Base-by-base conservation (phyloP, 202 grass and related monocot species). In the Saccharum hybrid region DNA sequence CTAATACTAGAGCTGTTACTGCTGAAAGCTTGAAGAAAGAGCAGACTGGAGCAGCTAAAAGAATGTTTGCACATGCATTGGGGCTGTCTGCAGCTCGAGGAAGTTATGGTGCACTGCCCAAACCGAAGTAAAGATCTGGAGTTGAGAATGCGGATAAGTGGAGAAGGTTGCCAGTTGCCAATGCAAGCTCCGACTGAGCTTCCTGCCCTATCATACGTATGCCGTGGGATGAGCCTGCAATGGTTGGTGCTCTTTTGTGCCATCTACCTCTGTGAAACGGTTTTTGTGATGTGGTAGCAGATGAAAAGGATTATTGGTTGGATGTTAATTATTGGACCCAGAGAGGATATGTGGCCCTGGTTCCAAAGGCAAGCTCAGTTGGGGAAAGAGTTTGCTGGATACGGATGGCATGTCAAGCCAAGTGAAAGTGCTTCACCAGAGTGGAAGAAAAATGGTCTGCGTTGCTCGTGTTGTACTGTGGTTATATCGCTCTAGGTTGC, bases 61-160 rank as follows among this genome's bases (percentile, higher is more conserved):
- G 91, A 75, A 98, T 98, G 75, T 98, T 98, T 79, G 96, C 93
- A 1, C 82, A 92, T 66, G 96, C 96, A 5, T 69, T 98, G 70
- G 80, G 96, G 23, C 39, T 92, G 40, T 62, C 86, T 63, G 65
- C 79, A 3, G 36, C 28, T 66, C 82, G 85, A 75, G 90, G 86
- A 76, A 88, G 48, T 54, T 43, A 76, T 1, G 69, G 59, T 7
- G 12, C 68, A 9, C 9, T 16, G 2, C 14, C 70, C 2, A 94
- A 81, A 82, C 38, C 66, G 45, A 80, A 82, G 72, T 87, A 54
- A 81, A 52, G 36, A 60, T 54, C 8, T 60, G 12, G 14, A 81
- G 22, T 71, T 81, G 66, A 43, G 49, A 81, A 81, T 80, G 78
- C 9, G 1, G 6, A 31, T 37, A 59, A 40, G 28, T 57, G 19